These are phyloP conservation scores for Talaromyces sp. DNA, from an alignment of 2,329 filamentous ascomycete species.

Conservation along the genomic window DNA sequence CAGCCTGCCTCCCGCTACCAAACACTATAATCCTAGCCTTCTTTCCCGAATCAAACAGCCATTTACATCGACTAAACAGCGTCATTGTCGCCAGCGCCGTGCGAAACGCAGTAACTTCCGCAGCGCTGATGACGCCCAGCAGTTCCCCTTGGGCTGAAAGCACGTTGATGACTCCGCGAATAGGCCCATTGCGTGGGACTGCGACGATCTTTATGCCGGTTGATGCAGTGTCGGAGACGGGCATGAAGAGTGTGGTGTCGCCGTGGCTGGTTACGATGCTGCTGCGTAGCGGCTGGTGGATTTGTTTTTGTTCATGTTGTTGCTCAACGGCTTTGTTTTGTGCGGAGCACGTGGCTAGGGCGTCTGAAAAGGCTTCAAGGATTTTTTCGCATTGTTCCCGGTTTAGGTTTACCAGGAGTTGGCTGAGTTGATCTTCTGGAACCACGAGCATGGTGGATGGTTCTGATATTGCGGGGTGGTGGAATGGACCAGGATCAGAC, in stretches of 20 bases:
- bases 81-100: constrained; percentile 69
- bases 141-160: constrained; percentile 59
- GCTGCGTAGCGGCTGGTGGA: constrained; percentile 41
- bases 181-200: constrained; percentile 39
- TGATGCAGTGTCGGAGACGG: constrained; percentile 57
- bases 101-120: constrained; percentile 72
- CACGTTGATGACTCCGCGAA: constrained; percentile 65
- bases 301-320: constrained; percentile 14
- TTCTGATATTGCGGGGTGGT: constrained; percentile 13
- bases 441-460: constrained; percentile 26
- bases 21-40: constrained; percentile 41
- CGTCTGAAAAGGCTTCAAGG: constrained; percentile 29
- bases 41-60: constrained; percentile 10
- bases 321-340: constrained; percentile 16
- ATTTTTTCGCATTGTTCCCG: constrained; percentile 28
- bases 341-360: constrained; percentile 28
- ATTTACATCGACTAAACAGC: constrained; percentile 48
- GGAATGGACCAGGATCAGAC: neutral
- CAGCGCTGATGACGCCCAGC: constrained; percentile 65
- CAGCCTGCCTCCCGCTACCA: constrained; percentile 45
- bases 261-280: constrained; percentile 33
- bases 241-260: constrained; percentile 67
- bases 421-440: constrained; percentile 27
- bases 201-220: constrained; percentile 71
- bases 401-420: constrained; percentile 27